Percentiles rank a stretch among this genome's conserved stretches.
phyloP scores from a whole-genome alignment of 2,329 filamentous ascomycete genomes.

The Dothideomycetes sp. region DNA sequence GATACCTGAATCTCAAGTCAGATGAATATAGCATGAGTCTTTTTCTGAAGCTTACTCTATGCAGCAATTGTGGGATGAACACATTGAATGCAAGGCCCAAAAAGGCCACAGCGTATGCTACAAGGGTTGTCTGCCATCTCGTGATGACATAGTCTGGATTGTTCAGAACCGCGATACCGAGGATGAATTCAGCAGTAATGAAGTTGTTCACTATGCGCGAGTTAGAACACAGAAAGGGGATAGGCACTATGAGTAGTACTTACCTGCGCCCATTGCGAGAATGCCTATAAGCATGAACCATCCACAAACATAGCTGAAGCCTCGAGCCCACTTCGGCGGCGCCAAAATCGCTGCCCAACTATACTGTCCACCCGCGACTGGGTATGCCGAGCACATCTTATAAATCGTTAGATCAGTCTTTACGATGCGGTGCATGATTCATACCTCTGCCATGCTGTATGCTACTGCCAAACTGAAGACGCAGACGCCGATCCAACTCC shows the following conservation, averaged over 20 bases:
- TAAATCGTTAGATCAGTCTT: too few relatives aligned
- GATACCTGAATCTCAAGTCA: constrained; percentile 17
- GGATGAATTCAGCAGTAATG: constrained; percentile 44
- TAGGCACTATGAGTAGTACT: too few relatives aligned
- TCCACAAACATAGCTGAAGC: constrained; percentile 27
- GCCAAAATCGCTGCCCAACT: constrained; percentile 47
- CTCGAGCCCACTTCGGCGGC: constrained; percentile 30
- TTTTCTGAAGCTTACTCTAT: constrained; percentile 36
- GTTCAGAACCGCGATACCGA: constrained; percentile 43
- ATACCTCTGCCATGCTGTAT: constrained; percentile 50
- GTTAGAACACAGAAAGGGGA: too few relatives aligned
- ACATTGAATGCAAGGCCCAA: constrained; percentile 38
- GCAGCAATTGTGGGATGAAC: constrained; percentile 38
- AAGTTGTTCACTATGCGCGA: constrained; percentile 37
- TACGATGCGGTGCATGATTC: too few relatives aligned
- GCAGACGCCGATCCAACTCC: constrained; percentile 44
- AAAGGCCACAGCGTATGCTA: constrained; percentile 38
- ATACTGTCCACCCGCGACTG: constrained; percentile 47
- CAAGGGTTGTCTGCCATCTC: constrained; percentile 45
- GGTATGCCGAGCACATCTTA: constrained; percentile 46
- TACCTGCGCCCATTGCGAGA: constrained; percentile 44
- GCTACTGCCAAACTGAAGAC: constrained; percentile 41
- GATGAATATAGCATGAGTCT: too few relatives aligned
- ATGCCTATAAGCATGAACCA: constrained; percentile 30
- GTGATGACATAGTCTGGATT: constrained; percentile 41